Base-by-base conservation (phyloP, 2,329 filamentous ascomycete species). In the Aureobasidium sp. region DNA sequence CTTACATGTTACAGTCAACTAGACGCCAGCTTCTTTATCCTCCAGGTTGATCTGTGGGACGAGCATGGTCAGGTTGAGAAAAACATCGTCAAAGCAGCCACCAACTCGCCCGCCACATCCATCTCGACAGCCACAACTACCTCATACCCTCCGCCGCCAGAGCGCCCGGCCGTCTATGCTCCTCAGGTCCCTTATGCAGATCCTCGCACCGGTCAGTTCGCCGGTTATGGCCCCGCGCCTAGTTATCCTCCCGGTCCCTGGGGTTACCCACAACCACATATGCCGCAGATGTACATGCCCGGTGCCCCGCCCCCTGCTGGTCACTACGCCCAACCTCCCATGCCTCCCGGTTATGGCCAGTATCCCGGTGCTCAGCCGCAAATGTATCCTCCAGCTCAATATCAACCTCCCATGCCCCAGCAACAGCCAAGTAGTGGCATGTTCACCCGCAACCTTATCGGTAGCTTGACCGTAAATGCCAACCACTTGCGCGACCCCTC, bases 391-490 rank as follows among this genome's bases (percentile, higher is more conserved):
- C 48, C 48, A 48, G 27, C 39, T 17, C 42, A 62, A 25, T 29
- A 36, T 9, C 42, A 47, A 20, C 60, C 52, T 9, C 47, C 47
- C 5, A 53, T 45, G 39, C 56, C 60, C 14, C 51, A 49, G 22
- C 64, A 63, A 56, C 82, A 73, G 64, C 31, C 12, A 42, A 86
- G 87, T 1, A 86, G 86, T 41, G 90, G 90, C 62, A 95, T 96
- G 90, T 96, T 93, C 72, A 97, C 92, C 0, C 82, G 93, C 58
- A 99, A 97, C 70, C 82, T 99, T 11, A 97, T 99, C 66, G 94
- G 94, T 1, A 96, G 90, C 73, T 79, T 96, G 57, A 87, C 90
- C 6, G 91, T 92, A 36, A 96, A 92, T 70, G 93, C 93, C 1
- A 93, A 92, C 71, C 85, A 88, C 36, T 81, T 97, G 59, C 87